A percentile compares a stretch with the other conserved stretches of the same genome.
Conservation (phyloP, 129 eudicot genomes). For the Flaveria bidentis region DNA sequence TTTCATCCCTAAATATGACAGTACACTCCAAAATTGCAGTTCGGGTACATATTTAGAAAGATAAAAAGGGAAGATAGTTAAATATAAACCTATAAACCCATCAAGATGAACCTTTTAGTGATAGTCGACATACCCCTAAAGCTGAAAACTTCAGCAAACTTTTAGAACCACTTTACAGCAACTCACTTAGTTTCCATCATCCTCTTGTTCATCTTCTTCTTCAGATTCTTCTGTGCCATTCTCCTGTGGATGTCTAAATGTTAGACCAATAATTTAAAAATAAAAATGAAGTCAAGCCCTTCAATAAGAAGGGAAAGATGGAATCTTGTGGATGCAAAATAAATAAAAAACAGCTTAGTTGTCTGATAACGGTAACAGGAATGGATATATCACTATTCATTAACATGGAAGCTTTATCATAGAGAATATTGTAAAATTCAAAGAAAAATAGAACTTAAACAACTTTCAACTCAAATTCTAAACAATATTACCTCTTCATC, state of each 20-base stretch:
- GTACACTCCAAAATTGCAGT: conserved; percentile 22
- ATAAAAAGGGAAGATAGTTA: neutral
- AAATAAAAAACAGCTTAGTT: neutral
- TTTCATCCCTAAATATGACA: conserved; percentile 14
- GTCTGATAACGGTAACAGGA: neutral
- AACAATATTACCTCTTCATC: conserved; percentile 55
- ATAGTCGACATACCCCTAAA: conserved; percentile 19
- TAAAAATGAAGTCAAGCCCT: neutral
- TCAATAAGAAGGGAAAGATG: neutral
- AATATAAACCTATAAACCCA: conserved; percentile 16
- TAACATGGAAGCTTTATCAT: neutral
- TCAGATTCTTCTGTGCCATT: conserved; percentile 50
- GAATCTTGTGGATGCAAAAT: neutral
- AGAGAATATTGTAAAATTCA: neutral
- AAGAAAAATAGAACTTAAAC: neutral
- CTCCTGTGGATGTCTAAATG: conserved; percentile 35
- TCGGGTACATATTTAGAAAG: conserved; percentile 17
- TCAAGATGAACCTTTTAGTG: conserved; percentile 20
- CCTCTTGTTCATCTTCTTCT: conserved; percentile 35
- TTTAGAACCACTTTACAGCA: conserved; percentile 38
- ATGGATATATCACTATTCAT: neutral
- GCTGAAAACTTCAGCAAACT: conserved; percentile 14
- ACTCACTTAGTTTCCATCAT: conserved; percentile 28
- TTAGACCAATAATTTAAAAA: neutral
- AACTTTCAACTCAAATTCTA: conserved; percentile 12